Conservation (phyloP, 495 filamentous ascomycete species). For the Aspergillus baeticus region DNA sequence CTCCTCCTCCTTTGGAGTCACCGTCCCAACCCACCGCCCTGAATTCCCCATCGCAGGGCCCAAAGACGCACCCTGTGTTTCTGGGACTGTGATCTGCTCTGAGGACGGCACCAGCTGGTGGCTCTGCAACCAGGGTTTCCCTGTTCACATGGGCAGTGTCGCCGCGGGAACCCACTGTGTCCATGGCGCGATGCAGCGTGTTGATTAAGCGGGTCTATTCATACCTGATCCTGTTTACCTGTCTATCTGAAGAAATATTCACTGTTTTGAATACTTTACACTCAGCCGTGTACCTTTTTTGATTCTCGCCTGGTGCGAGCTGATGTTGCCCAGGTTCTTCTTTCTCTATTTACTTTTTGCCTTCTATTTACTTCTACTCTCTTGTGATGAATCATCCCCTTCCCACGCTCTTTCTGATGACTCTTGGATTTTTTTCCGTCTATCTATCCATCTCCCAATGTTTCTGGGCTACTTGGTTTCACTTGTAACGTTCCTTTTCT, state of each 20-base stretch:
- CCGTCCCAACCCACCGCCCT: conserved; percentile 17
- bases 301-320: conserved; percentile 1
- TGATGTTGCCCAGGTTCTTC: neutral
- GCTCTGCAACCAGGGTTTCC: conserved; percentile 32
- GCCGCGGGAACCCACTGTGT: conserved; percentile 40
- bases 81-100: conserved; percentile 37
- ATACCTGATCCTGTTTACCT: neutral
- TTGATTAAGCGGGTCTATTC: neutral
- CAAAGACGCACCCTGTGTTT: conserved; percentile 19
- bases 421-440: too few relatives aligned
- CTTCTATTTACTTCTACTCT: neutral
- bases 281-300: neutral
- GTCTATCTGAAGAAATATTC: too few relatives aligned
- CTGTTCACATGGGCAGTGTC: conserved; percentile 41
- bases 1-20: neutral
- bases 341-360: neutral
- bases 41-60: neutral
- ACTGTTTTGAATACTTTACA: too few relatives aligned
- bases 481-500: neutral
- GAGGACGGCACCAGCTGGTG: conserved; percentile 38
- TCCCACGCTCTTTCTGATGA: too few relatives aligned
- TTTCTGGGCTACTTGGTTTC: too few relatives aligned
- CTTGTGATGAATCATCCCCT: too few relatives aligned
- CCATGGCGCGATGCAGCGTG: conserved; percentile 28
- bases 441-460: too few relatives aligned